A percentile compares a stretch with the other conserved stretches of the same genome.
phyloP scores from a whole-genome alignment of 2,329 filamentous ascomycete species.

The Xylariaceae sp. region DNA sequence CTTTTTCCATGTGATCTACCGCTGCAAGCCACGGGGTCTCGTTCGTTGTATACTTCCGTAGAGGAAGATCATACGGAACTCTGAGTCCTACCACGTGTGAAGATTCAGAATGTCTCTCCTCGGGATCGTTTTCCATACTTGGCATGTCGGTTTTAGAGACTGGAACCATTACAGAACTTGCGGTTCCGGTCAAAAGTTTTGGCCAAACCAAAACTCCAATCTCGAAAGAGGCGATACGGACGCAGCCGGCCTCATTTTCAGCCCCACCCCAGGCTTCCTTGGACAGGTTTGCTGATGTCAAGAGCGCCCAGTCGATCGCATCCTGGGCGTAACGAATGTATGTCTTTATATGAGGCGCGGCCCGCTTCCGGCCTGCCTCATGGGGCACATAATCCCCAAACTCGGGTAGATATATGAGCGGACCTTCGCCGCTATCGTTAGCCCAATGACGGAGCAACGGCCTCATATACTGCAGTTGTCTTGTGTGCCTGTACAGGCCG shows the following conservation, averaged over 20 bases:
- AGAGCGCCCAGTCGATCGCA: conserved; percentile 72
- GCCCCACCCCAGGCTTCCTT: conserved; percentile 83
- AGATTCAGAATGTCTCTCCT: conserved; percentile 4
- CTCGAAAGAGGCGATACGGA: conserved; percentile 76
- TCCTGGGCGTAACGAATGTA: conserved; percentile 62
- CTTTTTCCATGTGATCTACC: conserved; percentile 51
- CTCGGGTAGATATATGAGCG: conserved; percentile 16
- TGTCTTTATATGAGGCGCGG: conserved; percentile 85
- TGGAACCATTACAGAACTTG: conserved; percentile 55
- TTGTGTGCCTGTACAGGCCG: conserved; percentile 61
- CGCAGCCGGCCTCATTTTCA: conserved; percentile 49
- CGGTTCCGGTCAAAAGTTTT: conserved; percentile 41
- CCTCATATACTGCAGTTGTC: conserved; percentile 66
- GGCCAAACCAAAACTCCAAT: conserved; percentile 82
- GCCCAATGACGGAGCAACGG: conserved; percentile 73
- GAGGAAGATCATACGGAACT: conserved; percentile 76
- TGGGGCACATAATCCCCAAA: conserved; percentile 3
- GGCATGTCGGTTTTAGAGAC: conserved; percentile 60
- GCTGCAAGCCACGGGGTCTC: conserved; percentile 77
- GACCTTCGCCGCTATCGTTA: conserved; percentile 43
- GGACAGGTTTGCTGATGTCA: conserved; percentile 88
- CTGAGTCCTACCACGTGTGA: conserved; percentile 58
- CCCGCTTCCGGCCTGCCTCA: conserved; percentile 58
- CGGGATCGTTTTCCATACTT: conserved; percentile 13
- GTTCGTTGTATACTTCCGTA: conserved; percentile 55